Conservation (phyloP, 257 asterid species). For the Ilex aquifolium region DNA sequence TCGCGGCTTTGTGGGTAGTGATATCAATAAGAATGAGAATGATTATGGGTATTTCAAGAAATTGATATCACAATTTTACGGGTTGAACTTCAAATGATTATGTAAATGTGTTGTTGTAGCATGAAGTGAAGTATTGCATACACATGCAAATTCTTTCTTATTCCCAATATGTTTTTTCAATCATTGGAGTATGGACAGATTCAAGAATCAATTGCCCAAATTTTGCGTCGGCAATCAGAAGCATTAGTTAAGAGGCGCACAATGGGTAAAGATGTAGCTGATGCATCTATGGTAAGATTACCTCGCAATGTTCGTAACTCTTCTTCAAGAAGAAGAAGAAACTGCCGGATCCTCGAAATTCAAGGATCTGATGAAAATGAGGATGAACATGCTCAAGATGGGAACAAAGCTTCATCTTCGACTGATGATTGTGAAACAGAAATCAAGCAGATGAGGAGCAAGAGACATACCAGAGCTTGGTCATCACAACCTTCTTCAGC, state of each 20-base stretch:
- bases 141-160: neutral
- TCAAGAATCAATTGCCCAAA: conserved; percentile 36
- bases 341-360: conserved; percentile 11
- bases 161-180: neutral
- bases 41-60: too few species aligned
- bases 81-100: neutral
- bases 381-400: conserved; percentile 24
- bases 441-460: conserved; percentile 19
- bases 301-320: conserved; percentile 15
- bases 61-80: too few species aligned
- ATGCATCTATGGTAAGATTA: conserved; percentile 10
- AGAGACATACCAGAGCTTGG: conserved; percentile 16
- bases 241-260: conserved; percentile 32
- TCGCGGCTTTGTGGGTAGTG: too few species aligned
- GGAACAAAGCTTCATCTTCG: conserved; percentile 17
- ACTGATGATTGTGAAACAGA: conserved; percentile 24
- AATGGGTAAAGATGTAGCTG: conserved; percentile 19
- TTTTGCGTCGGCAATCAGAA: conserved; percentile 33
- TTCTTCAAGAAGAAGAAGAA: conserved; percentile 28
- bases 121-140: neutral
- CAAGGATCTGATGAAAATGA: conserved; percentile 22
- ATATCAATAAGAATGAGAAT: too few species aligned
- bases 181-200: conserved; percentile 18
- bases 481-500: conserved; percentile 12
- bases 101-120: neutral